Percentiles rank a stretch among this genome's conserved stretches.
These are phyloP conservation scores for Daphne laureola DNA, from an alignment of 441 rosid species.

Conservation along the genomic window DNA sequence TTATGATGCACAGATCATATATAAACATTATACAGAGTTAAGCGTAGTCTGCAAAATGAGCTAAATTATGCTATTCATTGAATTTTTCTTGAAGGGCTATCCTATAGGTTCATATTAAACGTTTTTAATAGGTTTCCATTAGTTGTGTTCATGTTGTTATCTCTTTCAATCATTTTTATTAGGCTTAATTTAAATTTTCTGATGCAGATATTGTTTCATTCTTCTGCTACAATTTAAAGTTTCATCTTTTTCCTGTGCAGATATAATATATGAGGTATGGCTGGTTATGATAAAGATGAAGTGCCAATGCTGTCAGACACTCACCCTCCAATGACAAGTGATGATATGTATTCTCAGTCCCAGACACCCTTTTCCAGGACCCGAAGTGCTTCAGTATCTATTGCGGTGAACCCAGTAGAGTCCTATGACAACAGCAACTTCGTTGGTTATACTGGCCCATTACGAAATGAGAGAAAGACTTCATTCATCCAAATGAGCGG, in stretches of 20 bases:
- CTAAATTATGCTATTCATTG: too few species aligned
- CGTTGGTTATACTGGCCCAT: conserved; percentile 69
- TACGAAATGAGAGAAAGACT: conserved; percentile 49
- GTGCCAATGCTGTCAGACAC: conserved; percentile 52
- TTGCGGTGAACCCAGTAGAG: conserved; percentile 38
- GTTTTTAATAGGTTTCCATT: too few species aligned
- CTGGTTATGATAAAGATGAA: conserved; percentile 45
- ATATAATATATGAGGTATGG: conserved; percentile 30
- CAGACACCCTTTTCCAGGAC: conserved; percentile 30
- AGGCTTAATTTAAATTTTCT: too few species aligned
- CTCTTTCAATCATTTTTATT: too few species aligned
- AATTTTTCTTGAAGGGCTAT: too few species aligned
- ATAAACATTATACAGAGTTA: too few species aligned
- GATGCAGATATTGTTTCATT: too few species aligned
- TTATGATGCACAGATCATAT: too few species aligned
- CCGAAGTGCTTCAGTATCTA: conserved; percentile 54
- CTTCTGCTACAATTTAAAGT: too few species aligned
- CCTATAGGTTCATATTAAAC: too few species aligned
- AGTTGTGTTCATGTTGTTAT: too few species aligned
- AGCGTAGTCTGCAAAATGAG: too few species aligned
- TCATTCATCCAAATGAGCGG: conserved; percentile 62
- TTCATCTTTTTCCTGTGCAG: conserved; percentile 14
- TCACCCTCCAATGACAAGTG: conserved; percentile 20
- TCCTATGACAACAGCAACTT: conserved; percentile 30
- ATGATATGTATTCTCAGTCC: conserved; percentile 23